Conservation (phyloP, 257 asterid genomes). For the Leonotis leonurus region DNA sequence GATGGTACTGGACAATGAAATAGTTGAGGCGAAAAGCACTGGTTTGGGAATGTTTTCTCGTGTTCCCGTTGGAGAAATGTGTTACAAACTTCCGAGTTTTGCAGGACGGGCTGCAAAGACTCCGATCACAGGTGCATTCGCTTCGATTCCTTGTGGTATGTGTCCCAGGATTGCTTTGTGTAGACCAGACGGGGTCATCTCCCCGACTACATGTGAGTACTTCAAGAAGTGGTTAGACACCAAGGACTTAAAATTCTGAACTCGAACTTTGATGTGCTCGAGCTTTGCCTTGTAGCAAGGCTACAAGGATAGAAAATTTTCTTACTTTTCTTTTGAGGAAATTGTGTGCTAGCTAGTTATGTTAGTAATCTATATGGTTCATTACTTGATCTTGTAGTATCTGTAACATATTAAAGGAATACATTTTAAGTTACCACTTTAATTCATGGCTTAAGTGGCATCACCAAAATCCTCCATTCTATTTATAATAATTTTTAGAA, state of each 20-base stretch:
- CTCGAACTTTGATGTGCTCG: neutral
- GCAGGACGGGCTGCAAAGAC: conserved; percentile 14
- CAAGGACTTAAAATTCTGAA: neutral
- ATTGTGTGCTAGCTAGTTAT: neutral
- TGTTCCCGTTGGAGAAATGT: conserved; percentile 41
- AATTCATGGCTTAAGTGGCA: no score
- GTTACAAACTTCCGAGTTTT: conserved; percentile 39
- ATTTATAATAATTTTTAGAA: no score
- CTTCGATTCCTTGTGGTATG: conserved; percentile 69
- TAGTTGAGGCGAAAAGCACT: conserved; percentile 71
- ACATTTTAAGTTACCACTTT: no score
- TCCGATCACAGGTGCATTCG: conserved; percentile 39
- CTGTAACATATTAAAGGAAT: no score
- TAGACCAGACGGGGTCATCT: conserved; percentile 54
- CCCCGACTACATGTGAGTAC: conserved; percentile 59
- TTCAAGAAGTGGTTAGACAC: conserved; percentile 52
- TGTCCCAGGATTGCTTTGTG: conserved; percentile 54
- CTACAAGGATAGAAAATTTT: no score
- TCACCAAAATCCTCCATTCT: no score
- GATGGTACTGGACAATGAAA: conserved; percentile 45
- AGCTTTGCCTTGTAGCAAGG: neutral
- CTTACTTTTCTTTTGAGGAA: neutral
- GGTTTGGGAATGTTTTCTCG: conserved; percentile 56
- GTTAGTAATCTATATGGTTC: neutral
- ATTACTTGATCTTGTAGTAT: neutral